Evolutionary conservation across 805 yeast genomes (phyloP), one percentile per base, ranked within the genome.

Genomic region (Saccharomycopsis javanensis): DNA sequence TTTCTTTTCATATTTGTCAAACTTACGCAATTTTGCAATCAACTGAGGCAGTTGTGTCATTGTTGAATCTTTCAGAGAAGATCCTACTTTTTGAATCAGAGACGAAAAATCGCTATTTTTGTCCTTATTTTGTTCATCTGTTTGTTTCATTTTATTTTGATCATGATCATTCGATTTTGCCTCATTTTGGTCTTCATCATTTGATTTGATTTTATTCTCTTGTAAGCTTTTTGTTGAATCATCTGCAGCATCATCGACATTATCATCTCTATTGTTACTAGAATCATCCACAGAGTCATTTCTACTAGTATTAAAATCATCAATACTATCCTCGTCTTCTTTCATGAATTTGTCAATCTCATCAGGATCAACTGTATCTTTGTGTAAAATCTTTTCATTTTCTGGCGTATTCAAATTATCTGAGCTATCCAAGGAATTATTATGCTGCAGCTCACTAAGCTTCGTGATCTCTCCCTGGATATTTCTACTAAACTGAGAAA

Each of bases 1-100:
- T 68, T 89, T 90, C 54, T 85, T 86, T 68, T 92, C 98, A 68
- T 91, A 92, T 68, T 89, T 90, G 57, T 78, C 81, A 65, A 86
- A 88, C 71, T 88, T 91, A 57, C 78, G 77, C 68, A 90, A 69
- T 64, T 84, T 86, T 5, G 82, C 70, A 59, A 79, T 77, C 16
- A 89, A 70, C 4, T 78, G 81, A 1, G 78, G 48, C 48, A 42
- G 48, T 5, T 10, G 48, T n/a, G n/a, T n/a, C n/a, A n/a, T n/a
- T n/a, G n/a, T n/a, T n/a, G n/a, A n/a, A n/a, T n/a, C n/a, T n/a
- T n/a, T n/a, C n/a, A n/a, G n/a, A n/a, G n/a, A n/a, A n/a, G n/a
- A n/a, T n/a, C n/a, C n/a, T 51, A 3, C 4, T 37, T 16, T 16
- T 33, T 23, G 37, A 57, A 31, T 13, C 51, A 11, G 20, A 23